Conservation (phyloP, 768 basidiomycete species). For the Pleurotus djamor region DNA sequence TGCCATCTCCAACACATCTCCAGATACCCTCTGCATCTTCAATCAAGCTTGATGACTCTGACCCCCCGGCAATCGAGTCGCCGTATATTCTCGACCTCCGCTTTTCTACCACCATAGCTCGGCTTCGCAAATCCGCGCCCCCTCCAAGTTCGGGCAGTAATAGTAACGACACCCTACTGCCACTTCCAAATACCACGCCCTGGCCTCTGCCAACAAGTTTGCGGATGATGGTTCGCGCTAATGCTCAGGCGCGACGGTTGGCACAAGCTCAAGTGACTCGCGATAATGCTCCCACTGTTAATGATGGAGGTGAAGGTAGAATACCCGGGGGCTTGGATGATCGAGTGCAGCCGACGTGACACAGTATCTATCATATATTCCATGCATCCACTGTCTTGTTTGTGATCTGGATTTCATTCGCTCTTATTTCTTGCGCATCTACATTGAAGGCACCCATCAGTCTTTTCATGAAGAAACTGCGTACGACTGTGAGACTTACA, state of each 20-base stretch:
- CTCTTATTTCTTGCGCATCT: constrained; percentile 36
- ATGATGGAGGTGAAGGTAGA: constrained; percentile 1
- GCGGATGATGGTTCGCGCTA: constrained; percentile 50
- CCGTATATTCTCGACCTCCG: constrained; percentile 66
- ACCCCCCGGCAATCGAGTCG: constrained; percentile 19
- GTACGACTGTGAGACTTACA: constrained; percentile 56
- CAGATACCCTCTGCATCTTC: constrained; percentile 18
- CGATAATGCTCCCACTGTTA: neutral
- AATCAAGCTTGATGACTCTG: constrained; percentile 13
- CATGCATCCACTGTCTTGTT: neutral
- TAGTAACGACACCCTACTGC: constrained; percentile 35
- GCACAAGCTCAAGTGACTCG: constrained; percentile 5
- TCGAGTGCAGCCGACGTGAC: neutral
- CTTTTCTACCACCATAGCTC: constrained; percentile 48
- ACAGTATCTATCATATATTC: neutral
- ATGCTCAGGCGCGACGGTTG: constrained; percentile 32
- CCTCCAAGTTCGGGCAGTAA: constrained; percentile 23
- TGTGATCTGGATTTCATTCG: neutral
- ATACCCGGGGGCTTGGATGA: constrained; percentile 4
- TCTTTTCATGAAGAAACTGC: too few species aligned
- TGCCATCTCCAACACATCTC: constrained; percentile 16
- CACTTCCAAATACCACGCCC: constrained; percentile 60
- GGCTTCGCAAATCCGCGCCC: constrained; percentile 54
- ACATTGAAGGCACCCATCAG: neutral
- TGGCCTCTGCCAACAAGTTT: constrained; percentile 47